Conservation (phyloP, 495 filamentous ascomycete genomes). For the Neurospora sp. region DNA sequence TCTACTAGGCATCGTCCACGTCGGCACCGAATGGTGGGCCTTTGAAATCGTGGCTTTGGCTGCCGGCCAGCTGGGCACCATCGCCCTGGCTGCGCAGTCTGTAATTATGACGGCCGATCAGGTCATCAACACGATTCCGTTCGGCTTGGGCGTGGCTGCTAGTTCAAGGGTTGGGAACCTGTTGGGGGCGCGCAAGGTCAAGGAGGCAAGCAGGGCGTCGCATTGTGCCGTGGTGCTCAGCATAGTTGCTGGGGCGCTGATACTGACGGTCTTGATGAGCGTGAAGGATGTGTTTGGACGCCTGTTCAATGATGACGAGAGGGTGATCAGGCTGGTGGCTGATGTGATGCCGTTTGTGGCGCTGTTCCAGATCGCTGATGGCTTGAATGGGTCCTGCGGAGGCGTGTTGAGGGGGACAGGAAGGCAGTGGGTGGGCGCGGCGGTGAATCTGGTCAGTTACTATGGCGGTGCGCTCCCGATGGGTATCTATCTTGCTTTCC, state of each 20-base stretch:
- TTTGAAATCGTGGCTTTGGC: conserved; percentile 92
- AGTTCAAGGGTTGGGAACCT: conserved; percentile 75
- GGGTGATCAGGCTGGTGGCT: conserved; percentile 66
- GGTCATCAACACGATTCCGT: conserved; percentile 86
- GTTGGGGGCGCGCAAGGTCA: conserved; percentile 59
- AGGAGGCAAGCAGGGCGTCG: conserved; percentile 61
- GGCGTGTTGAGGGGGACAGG: conserved; percentile 79
- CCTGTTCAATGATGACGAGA: conserved; percentile 72
- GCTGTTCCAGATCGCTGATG: conserved; percentile 91
- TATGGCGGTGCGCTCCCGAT: conserved; percentile 76
- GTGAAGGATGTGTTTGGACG: conserved; percentile 68
- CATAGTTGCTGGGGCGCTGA: conserved; percentile 54
- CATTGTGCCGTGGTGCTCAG: conserved; percentile 71
- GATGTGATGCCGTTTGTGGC: conserved; percentile 79
- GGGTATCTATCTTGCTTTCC: conserved; percentile 79
- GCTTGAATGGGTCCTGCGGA: conserved; percentile 76
- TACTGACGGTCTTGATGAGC: conserved; percentile 63
- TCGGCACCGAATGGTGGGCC: conserved; percentile 94
- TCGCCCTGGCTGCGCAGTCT: conserved; percentile 75
- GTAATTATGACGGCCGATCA: conserved; percentile 95
- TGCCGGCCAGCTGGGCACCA: conserved; percentile 73
- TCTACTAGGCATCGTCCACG: conserved; percentile 70
- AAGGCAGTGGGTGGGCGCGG: conserved; percentile 76
- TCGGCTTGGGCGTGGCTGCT: conserved; percentile 79
- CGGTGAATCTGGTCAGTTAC: conserved; percentile 84